Conservation (phyloP, 2,329 filamentous ascomycete species). For the Alternaria brassicicola region DNA sequence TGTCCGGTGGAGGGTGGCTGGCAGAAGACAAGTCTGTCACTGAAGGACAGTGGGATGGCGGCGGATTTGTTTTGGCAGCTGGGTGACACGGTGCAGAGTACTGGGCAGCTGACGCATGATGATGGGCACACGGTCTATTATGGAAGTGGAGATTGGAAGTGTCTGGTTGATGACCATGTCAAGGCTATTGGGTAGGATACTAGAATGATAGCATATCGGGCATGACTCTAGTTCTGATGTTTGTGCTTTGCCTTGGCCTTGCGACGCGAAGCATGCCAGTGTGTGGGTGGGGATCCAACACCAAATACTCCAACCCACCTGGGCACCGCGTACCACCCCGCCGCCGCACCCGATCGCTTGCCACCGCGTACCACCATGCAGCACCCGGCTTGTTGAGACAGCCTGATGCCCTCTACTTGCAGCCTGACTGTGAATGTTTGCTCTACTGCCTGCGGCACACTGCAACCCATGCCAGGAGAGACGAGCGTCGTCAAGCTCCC, state of each 20-base stretch:
- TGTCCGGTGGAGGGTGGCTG: constrained; percentile 38
- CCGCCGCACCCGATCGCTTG: constrained; percentile 1
- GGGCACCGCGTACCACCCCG: background rate
- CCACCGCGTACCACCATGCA: constrained; percentile 3
- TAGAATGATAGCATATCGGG: background rate
- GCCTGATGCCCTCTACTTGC: background rate
- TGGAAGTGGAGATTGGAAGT: constrained; percentile 37
- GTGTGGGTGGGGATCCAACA: background rate
- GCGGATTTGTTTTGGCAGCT: constrained; percentile 46
- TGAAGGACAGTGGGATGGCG: constrained; percentile 37
- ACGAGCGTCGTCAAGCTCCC: background rate
- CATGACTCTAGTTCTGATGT: background rate
- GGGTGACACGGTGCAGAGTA: constrained; percentile 32
- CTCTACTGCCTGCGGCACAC: background rate
- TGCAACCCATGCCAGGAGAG: background rate
- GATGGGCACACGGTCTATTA: constrained; percentile 45
- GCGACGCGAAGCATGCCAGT: constrained; percentile 1
- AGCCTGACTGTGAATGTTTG: constrained; percentile 3
- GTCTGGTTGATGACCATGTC: constrained; percentile 38
- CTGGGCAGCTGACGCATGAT: constrained; percentile 32
- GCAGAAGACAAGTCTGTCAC: constrained; percentile 37
- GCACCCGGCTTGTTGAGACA: background rate
- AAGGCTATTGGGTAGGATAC: constrained; percentile 29
- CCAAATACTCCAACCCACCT: background rate
- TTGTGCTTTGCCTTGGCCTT: background rate